A percentile compares a stretch with the other conserved stretches of the same genome.
Evolutionary conservation across 192 early-diverging fungal species (phyloP).

Genomic region (Podila epigama): DNA sequence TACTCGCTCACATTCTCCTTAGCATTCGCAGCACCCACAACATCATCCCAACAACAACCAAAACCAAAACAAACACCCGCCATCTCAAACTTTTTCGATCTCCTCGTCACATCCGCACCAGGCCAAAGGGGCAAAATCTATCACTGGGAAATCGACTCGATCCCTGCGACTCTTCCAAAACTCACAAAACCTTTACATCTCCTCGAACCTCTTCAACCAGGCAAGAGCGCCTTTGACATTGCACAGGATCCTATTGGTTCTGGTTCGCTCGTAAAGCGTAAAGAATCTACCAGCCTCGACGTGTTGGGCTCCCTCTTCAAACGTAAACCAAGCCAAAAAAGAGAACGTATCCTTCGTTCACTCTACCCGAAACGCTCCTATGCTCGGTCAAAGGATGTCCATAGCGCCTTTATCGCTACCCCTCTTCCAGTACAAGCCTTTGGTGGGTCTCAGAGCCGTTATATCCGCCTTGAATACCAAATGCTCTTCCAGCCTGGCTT

Average conservation of each 20-base stretch:
- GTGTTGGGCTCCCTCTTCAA: neutral
- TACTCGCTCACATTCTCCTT: no score
- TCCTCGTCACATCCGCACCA: neutral
- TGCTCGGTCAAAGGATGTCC: slow-evolving; percentile 9
- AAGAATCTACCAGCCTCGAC: neutral
- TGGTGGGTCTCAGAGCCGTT: slow-evolving; percentile 5
- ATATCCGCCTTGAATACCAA: slow-evolving; percentile 53
- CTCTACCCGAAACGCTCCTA: slow-evolving; percentile 33
- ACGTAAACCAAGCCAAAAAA: no score
- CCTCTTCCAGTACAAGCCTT: slow-evolving; percentile 23
- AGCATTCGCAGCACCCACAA: no score
- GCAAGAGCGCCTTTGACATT: slow-evolving; percentile 21
- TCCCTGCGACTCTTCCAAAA: slow-evolving; percentile 5
- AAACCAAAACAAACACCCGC: neutral
- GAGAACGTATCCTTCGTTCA: slow-evolving; percentile 19
- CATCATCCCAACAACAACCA: no score
- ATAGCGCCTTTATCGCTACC: slow-evolving; percentile 11
- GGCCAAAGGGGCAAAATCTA: neutral
- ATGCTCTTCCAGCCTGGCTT: slow-evolving; percentile 55
- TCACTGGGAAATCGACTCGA: slow-evolving; percentile 7
- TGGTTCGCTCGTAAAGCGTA: neutral
- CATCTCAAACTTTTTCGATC: no score
- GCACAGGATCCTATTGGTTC: slow-evolving; percentile 6
- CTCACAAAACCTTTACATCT: slow-evolving; percentile 11
- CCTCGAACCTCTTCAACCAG: neutral